Base-by-base conservation (phyloP, 2,329 filamentous ascomycete species). In the Trichophyton simii region DNA sequence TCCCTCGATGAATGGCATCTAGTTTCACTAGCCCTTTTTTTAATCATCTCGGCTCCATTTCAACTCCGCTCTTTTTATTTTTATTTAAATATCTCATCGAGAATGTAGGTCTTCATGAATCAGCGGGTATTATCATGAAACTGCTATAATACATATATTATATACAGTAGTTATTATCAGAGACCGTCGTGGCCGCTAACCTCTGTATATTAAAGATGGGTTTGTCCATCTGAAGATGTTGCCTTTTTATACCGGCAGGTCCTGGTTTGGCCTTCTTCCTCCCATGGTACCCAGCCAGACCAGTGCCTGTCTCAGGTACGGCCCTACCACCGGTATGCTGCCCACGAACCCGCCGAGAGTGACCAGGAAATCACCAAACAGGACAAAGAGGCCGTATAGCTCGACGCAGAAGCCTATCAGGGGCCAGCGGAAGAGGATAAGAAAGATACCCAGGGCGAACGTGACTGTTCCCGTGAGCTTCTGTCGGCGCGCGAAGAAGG, bases 351-450 rank as follows among this genome's bases (percentile, higher is more conserved):
- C 84, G 0, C 88, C 88, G 66, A 97, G 91, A 20, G 92, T 97
- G 57, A 91, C 89, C 63, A 97, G 82, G 77, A 97, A 97, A 75
- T 99, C 94, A 41, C 94, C 94, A 76, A 99, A 99, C 41, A 99
- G 78, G 59, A 96, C 83, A 67, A 95, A 82, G 66, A 99, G 92
- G 34, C 94, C 94, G 76, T 97, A 97, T 2, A 92, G 76, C 76
- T 99, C 94, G 67, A 97, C 83, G 62, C 87, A 70, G 76, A 99
- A 99, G 31, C 94, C 94, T 65, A 94, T 83, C 61, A 99, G 81
- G 0, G 94, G 88, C 91, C 94, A 99, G 64, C 88, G 84, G 70
- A 96, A 74, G 44, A 99, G 79, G 67, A 99, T 99, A 18, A 99
- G 82, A 8, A 85, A 70, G 44, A 99, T 87, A 13, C 94, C 94